Evolutionary conservation across 2,329 filamentous ascomycete species (phyloP).

Genomic region (Coniochaeta sp.): DNA sequence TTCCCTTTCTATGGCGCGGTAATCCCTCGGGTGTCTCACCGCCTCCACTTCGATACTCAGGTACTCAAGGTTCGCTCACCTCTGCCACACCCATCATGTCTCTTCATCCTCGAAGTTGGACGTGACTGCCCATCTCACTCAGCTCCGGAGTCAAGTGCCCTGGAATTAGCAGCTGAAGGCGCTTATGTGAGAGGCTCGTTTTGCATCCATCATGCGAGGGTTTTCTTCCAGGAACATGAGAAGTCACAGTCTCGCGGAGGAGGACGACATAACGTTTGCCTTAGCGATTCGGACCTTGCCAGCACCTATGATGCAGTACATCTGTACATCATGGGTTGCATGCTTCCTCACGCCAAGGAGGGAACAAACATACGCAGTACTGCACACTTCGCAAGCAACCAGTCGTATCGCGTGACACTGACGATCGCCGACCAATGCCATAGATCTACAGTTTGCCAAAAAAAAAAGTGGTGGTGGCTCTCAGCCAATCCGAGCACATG

Average conservation of each 20-base stretch:
- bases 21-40: background rate
- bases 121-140: background rate
- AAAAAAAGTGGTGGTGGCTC: background rate
- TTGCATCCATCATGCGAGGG: too few species aligned
- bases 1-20: background rate
- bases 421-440: background rate
- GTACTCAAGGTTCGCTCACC: too few species aligned
- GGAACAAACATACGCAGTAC: background rate
- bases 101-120: background rate
- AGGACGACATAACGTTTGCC: too few species aligned
- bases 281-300: background rate
- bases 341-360: background rate
- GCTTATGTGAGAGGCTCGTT: background rate
- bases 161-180: background rate
- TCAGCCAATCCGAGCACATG: background rate
- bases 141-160: background rate
- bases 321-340: background rate
- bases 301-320: too few species aligned
- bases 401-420: background rate
- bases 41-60: background rate
- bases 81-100: background rate
- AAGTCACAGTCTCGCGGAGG: too few species aligned
- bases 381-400: background rate
- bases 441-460: background rate
- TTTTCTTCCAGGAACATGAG: too few species aligned